Evolutionary conservation across 108 stramenopile species (phyloP), one percentile per base, ranked within the genome.

Genomic region (Cafeteria roenbergensis): DNA sequence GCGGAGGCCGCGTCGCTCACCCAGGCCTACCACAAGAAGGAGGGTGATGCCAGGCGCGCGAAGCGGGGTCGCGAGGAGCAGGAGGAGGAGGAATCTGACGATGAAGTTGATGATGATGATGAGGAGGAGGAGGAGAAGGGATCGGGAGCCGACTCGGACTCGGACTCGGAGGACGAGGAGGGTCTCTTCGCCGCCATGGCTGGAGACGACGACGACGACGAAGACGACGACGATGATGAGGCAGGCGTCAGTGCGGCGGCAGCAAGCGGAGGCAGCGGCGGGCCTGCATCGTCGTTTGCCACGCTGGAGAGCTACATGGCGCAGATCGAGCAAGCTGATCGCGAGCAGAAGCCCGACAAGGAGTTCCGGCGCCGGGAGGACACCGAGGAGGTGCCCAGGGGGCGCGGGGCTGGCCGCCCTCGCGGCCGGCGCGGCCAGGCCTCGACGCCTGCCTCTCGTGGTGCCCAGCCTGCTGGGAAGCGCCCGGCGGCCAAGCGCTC

Each of bases 31-130:
- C 6, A 33, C 22, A 33, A 64, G 27, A 65, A 62, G 14, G 57
- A 55, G 6, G 64, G 25, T 25, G 58, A 30, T 62, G 66, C 30
- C 9, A 50, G n/a, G n/a, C n/a, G n/a, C n/a, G n/a, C 21, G 22
- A 75, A 71, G 53, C 71, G 64, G 17, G 67, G 29, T 6, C 24
- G 42, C 34, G 72, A 65, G 29, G 81, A 81, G 42, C 78, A 80
- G 26, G 84, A 78, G 31, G 78, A 83, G 22, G 68, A 63, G 37
- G 74, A 64, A 24, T 59, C 67, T 12, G 76, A 74, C 25, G 71
- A 58, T 1, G 79, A 62, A 28, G 71, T 55, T 14, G 76, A 70
- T 30, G 77, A 14, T 0, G 76, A 66, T 22, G 64, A 22, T 1
- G 37, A 34, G 52, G 56, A 55, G 35, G 65, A 51, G 20, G 69